phyloP scores from a whole-genome alignment of 2,329 filamentous ascomycete genomes.

The Biscogniauxia sp. region DNA sequence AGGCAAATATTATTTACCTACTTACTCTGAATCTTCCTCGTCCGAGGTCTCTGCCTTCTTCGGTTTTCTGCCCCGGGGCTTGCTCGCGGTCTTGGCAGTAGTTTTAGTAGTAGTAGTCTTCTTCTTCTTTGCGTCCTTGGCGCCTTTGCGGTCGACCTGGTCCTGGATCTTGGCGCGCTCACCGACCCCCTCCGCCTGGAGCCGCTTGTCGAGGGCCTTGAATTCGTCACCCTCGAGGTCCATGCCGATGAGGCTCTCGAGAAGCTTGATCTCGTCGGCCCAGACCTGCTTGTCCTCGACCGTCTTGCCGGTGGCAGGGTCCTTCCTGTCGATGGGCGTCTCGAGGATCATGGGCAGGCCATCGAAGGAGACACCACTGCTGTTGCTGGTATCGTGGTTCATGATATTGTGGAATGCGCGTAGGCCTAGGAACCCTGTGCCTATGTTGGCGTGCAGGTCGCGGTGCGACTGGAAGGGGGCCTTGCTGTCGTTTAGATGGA shows the following conservation, averaged over 20 bases:
- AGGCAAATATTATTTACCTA: background rate
- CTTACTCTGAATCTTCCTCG: conserved; percentile 25
- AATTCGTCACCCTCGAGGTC: conserved; percentile 76
- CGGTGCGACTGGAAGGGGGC: conserved; percentile 77
- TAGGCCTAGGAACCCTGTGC: conserved; percentile 88
- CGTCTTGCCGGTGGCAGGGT: conserved; percentile 58
- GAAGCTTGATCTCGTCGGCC: conserved; percentile 91
- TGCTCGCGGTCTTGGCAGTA: conserved; percentile 12
- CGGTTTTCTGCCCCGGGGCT: conserved; percentile 22
- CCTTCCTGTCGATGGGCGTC: conserved; percentile 81
- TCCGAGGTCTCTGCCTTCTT: conserved; percentile 23
- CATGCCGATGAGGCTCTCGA: conserved; percentile 85
- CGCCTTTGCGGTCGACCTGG: conserved; percentile 73
- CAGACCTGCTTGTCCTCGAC: conserved; percentile 80
- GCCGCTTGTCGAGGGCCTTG: conserved; percentile 56
- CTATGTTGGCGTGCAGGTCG: conserved; percentile 94
- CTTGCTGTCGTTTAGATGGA: conserved; percentile 96
- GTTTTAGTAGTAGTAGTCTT: conserved; percentile 32
- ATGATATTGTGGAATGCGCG: conserved; percentile 88
- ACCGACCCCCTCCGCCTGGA: conserved; percentile 65
- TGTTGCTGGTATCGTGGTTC: conserved; percentile 61
- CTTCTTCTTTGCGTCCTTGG: conserved; percentile 52
- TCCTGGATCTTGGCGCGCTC: conserved; percentile 75
- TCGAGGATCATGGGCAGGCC: conserved; percentile 89
- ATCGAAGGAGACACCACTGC: conserved; percentile 48